phyloP scores from a whole-genome alignment of 495 filamentous ascomycete genomes.

The Penicillium longicatenatum region DNA sequence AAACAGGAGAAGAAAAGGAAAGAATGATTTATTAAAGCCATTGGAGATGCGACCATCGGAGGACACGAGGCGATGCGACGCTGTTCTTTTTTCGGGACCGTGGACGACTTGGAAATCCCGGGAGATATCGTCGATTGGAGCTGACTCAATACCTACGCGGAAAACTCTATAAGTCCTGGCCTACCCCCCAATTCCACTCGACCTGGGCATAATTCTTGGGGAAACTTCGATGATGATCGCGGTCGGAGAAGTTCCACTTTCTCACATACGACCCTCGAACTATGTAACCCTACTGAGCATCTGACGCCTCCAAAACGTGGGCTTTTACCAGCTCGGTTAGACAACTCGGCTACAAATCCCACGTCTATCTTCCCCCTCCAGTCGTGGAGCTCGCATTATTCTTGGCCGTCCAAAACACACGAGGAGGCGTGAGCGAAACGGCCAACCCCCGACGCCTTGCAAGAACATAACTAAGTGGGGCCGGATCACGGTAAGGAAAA shows the following conservation, averaged over 20 bases:
- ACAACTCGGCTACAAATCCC: slow-evolving; percentile 16
- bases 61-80: slow-evolving; percentile 38
- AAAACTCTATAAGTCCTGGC: slow-evolving; percentile 1
- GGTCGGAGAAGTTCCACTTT: slow-evolving; percentile 20
- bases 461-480: slow-evolving; percentile 14
- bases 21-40: slow-evolving; percentile 3
- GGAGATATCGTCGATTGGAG: slow-evolving; percentile 12
- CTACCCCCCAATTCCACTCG: background rate
- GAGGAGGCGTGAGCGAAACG: slow-evolving; percentile 15
- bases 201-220: background rate
- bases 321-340: slow-evolving; percentile 19
- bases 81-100: slow-evolving; percentile 26
- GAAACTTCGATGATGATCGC: slow-evolving; percentile 13
- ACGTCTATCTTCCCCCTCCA: background rate
- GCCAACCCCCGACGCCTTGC: slow-evolving; percentile 13
- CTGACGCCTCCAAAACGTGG: slow-evolving; percentile 13
- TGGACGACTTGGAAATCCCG: slow-evolving; percentile 22
- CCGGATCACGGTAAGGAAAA: slow-evolving; percentile 13
- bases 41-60: slow-evolving; percentile 39
- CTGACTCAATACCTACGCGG: background rate
- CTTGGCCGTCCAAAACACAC: slow-evolving; percentile 21
- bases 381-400: slow-evolving; percentile 2
- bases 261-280: slow-evolving; percentile 19
- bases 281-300: slow-evolving; percentile 34
- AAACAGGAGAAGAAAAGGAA: background rate